Conservation (phyloP, 345 rosid species). For the Cardiospermum halicacabum region DNA sequence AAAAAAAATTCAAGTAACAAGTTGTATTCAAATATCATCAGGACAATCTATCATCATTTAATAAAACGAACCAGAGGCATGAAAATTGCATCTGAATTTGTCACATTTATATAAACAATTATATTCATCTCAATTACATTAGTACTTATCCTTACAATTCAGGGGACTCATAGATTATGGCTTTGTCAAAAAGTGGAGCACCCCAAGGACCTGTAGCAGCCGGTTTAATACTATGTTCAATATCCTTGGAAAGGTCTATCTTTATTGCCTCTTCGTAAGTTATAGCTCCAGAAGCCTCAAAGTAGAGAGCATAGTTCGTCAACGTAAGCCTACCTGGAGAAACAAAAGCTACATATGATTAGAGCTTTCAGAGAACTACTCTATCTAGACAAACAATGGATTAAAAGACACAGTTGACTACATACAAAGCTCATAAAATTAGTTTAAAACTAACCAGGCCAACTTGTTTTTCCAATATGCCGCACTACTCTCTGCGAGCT, state of each 20-base stretch:
- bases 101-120: background rate
- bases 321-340: constrained; percentile 79
- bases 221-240: constrained; percentile 46
- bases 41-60: background rate
- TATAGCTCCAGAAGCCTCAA: constrained; percentile 77
- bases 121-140: background rate
- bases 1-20: background rate
- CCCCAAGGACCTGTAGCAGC: constrained; percentile 95
- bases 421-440: background rate
- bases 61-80: background rate
- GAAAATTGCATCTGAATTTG: background rate
- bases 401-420: background rate
- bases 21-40: too few species aligned
- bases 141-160: constrained; percentile 52
- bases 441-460: constrained; percentile 59
- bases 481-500: constrained; percentile 76
- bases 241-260: constrained; percentile 64
- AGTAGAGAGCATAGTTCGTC: constrained; percentile 88
- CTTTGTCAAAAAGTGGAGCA: constrained; percentile 94
- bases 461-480: constrained; percentile 79
- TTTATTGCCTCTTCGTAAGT: constrained; percentile 77
- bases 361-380: constrained; percentile 1
- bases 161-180: constrained; percentile 62
- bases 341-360: background rate
- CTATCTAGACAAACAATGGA: background rate